Conservation (phyloP, 192 early-diverging fungal genomes). For the Dissophora ornata region DNA sequence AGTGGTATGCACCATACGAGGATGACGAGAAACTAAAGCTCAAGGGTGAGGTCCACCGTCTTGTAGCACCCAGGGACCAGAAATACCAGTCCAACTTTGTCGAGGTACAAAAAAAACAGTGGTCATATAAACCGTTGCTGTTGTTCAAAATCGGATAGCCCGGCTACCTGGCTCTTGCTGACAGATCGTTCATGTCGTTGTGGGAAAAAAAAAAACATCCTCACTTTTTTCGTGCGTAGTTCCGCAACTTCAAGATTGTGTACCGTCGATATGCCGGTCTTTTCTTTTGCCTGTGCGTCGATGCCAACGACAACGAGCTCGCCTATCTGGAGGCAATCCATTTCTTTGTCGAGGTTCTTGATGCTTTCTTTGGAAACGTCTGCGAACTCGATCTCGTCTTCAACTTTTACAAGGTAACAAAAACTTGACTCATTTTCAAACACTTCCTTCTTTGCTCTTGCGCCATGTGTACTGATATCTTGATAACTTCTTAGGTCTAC, state of each 20-base stretch:
- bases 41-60: conserved; percentile 95
- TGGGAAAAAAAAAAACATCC: background rate
- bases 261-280: conserved; percentile 98
- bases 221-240: conserved; percentile 59
- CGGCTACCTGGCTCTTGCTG: too few relatives aligned
- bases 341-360: conserved; percentile 98
- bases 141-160: too few relatives aligned
- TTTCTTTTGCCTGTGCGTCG: conserved; percentile 99
- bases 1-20: conserved; percentile 96
- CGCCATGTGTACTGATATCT: too few relatives aligned
- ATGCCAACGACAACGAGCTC: conserved; percentile 98
- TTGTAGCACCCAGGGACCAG: conserved; percentile 95
- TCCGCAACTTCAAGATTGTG: conserved; percentile 97
- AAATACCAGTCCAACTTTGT: conserved; percentile 98
- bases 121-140: too few relatives aligned
- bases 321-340: conserved; percentile 97
- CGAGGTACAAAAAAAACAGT: conserved; percentile 75
- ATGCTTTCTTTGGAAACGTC: conserved; percentile 98
- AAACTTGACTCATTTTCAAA: too few relatives aligned
- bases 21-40: conserved; percentile 95
- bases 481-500: conserved; percentile 75
- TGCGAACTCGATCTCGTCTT: conserved; percentile 99
- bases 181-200: too few relatives aligned
- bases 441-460: too few relatives aligned
- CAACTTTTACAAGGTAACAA: conserved; percentile 90